Percentiles rank a stretch among this genome's conserved stretches.
phyloP scores from a whole-genome alignment of 2,329 filamentous ascomycete genomes.

The Epichloe typhina region DNA sequence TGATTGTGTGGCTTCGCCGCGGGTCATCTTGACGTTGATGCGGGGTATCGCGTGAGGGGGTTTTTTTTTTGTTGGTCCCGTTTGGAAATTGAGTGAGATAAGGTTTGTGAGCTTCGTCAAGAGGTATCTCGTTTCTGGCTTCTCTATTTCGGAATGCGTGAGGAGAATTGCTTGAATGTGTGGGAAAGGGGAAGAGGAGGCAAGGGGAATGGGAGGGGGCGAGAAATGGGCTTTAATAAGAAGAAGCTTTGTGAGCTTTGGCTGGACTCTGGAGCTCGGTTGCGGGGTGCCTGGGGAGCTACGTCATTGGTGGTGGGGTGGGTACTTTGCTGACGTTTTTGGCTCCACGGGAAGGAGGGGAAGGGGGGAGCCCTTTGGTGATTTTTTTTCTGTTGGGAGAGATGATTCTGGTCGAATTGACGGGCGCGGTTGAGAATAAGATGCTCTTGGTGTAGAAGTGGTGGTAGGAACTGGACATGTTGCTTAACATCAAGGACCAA shows the following conservation, averaged over 20 bases:
- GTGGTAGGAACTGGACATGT: no score
- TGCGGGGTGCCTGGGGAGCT: background rate
- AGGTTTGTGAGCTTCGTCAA: background rate
- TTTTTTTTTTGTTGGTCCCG: background rate
- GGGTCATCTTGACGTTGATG: constrained; percentile 42
- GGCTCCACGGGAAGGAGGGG: background rate
- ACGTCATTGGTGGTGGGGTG: constrained; percentile 4
- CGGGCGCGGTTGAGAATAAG: no score
- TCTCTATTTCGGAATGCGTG: no score
- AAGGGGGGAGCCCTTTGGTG: background rate
- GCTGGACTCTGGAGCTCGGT: background rate
- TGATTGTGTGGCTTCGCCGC: constrained; percentile 54
- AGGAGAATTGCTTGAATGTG: no score
- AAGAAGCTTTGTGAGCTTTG: background rate
- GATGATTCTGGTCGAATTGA: no score
- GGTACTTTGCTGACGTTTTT: background rate
- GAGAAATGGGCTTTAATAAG: background rate
- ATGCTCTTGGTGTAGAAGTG: no score
- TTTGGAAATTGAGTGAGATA: background rate
- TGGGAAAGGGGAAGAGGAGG: background rate
- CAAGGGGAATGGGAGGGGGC: background rate
- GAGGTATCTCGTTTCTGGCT: background rate
- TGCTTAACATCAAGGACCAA: no score
- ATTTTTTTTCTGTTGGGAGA: no score
- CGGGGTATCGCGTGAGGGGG: background rate